Conservation (phyloP, 768 basidiomycete genomes). For the Agrocybe praecox region DNA sequence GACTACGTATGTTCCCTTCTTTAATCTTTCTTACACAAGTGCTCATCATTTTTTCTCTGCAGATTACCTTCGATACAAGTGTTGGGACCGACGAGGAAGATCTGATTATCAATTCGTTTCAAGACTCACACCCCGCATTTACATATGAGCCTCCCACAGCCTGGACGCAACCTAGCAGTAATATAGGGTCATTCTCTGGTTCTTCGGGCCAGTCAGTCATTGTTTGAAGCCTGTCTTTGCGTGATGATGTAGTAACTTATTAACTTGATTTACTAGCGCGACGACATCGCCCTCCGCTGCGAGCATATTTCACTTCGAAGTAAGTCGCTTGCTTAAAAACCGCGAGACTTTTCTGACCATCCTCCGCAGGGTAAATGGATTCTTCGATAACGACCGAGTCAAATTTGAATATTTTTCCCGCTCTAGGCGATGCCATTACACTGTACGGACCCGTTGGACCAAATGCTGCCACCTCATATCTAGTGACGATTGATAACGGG, state of each 20-base stretch:
- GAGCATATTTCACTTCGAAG: slow-evolving; percentile 26
- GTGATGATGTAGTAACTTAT: neutral
- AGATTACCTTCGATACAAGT: slow-evolving; percentile 35
- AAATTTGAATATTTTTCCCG: too few species aligned
- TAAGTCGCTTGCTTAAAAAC: slow-evolving; percentile 4
- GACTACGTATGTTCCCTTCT: slow-evolving; percentile 42
- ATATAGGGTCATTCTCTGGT: slow-evolving; percentile 40
- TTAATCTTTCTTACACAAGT: neutral
- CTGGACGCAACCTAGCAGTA: slow-evolving; percentile 32
- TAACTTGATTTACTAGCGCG: slow-evolving; percentile 10
- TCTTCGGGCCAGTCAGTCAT: slow-evolving; percentile 44
- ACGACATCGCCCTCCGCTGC: slow-evolving; percentile 1
- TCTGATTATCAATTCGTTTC: slow-evolving; percentile 25
- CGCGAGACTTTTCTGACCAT: too few species aligned
- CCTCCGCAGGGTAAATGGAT: too few species aligned
- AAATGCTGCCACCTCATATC: slow-evolving; percentile 26
- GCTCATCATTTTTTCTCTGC: slow-evolving; percentile 1
- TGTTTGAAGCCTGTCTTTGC: neutral
- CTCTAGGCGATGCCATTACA: slow-evolving; percentile 30
- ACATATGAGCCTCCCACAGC: slow-evolving; percentile 28
- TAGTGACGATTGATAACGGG: slow-evolving; percentile 29
- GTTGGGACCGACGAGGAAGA: slow-evolving; percentile 24
- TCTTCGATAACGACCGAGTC: too few species aligned
- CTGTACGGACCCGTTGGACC: slow-evolving; percentile 42
- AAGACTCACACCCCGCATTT: slow-evolving; percentile 39